Conservation (phyloP, 345 rosid species). For the Hibiscus trionum region DNA sequence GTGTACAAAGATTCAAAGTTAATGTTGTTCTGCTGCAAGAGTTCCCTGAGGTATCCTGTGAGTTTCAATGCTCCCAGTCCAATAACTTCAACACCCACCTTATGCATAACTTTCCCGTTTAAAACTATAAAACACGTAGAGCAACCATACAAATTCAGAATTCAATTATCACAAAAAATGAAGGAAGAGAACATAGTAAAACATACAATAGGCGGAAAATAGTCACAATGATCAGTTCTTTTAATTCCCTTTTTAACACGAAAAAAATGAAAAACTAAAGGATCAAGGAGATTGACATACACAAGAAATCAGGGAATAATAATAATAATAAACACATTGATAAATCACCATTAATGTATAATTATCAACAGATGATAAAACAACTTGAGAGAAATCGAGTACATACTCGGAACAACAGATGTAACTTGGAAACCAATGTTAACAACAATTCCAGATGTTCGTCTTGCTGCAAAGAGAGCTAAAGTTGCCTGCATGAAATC, state of each 20-base stretch:
- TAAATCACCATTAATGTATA: background rate
- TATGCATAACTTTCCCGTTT: slow-evolving; percentile 81
- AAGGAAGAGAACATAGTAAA: background rate
- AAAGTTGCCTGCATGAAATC: slow-evolving; percentile 59
- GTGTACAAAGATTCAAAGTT: slow-evolving; percentile 68
- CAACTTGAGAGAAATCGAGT: background rate
- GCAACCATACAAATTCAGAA: slow-evolving; percentile 16
- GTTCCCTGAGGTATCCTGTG: slow-evolving; percentile 76
- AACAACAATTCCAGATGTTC: slow-evolving; percentile 79
- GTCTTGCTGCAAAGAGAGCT: slow-evolving; percentile 65
- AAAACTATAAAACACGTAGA: slow-evolving; percentile 46
- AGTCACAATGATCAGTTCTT: too few relatives aligned
- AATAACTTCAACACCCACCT: slow-evolving; percentile 79
- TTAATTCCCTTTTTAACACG: too few relatives aligned
- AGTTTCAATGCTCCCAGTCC: slow-evolving; percentile 83
- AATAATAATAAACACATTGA: background rate
- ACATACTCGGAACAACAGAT: background rate
- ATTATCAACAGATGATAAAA: background rate
- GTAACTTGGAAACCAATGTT: slow-evolving; percentile 82
- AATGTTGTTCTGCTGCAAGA: slow-evolving; percentile 66
- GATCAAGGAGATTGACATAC: too few relatives aligned
- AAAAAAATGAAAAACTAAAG: too few relatives aligned
- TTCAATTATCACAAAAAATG: background rate
- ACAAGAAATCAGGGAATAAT: too few relatives aligned
- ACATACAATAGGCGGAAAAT: background rate